These are phyloP conservation scores for Talinum fruticosum DNA, from an alignment of 148 eudicot species.

Conservation along the genomic window DNA sequence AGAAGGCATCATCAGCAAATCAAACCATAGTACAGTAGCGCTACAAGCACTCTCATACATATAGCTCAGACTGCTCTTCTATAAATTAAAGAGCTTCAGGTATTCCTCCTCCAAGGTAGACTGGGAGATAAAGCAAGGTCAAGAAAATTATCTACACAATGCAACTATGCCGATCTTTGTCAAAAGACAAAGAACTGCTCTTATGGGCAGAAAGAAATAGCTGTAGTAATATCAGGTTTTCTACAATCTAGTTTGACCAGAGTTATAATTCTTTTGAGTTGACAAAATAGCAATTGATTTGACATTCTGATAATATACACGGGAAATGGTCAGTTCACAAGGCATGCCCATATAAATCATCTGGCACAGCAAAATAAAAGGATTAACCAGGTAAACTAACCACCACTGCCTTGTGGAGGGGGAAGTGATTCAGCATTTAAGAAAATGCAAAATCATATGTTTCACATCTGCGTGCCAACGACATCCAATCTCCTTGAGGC, in stretches of 20 bases:
- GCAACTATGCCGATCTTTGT: not conserved
- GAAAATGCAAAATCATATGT: too few relatives aligned
- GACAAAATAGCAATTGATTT: not conserved
- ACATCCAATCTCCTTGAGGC: too few relatives aligned
- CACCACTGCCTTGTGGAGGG: too few relatives aligned
- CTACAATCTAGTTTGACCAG: not conserved
- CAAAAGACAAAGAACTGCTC: not conserved
- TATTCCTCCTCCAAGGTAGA: not conserved
- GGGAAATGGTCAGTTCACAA: not conserved
- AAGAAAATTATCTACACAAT: not conserved
- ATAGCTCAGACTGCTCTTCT: not conserved
- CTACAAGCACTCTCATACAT: not conserved
- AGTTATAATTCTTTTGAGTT: not conserved
- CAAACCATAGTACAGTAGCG: not conserved
- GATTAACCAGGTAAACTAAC: not conserved
- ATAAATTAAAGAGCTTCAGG: not conserved
- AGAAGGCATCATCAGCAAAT: conserved; percentile 3
- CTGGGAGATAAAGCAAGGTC: not conserved
- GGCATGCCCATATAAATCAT: not conserved
- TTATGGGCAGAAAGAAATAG: not conserved
- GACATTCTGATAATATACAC: not conserved
- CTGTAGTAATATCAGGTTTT: not conserved
- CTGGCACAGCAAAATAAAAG: not conserved
- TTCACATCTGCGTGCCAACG: too few relatives aligned
- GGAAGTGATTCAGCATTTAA: too few relatives aligned